Conservation (phyloP, 2,329 filamentous ascomycete species). For the Blastomyces percursus region DNA sequence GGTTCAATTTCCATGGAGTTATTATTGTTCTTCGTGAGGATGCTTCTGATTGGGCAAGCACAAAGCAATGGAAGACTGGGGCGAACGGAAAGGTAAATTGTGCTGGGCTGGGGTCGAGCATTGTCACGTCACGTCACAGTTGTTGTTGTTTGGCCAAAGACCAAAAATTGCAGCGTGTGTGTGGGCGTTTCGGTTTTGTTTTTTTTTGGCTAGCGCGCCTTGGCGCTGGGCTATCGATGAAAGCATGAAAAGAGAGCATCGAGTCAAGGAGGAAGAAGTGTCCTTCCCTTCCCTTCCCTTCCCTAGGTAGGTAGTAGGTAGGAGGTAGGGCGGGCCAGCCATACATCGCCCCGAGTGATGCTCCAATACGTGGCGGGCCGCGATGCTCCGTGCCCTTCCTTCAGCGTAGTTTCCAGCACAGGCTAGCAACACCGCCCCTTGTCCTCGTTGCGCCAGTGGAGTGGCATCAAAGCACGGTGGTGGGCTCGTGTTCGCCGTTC, state of each 20-base stretch:
- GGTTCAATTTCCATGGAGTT: no score
- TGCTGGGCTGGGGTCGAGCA: no score
- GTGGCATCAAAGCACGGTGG: not conserved
- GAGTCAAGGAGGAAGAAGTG: constrained; percentile 1
- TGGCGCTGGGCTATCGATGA: constrained; percentile 3
- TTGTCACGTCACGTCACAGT: not conserved
- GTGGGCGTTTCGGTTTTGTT: not conserved
- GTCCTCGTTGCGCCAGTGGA: not conserved
- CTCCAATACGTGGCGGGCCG: constrained; percentile 3
- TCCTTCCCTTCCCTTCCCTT: no score
- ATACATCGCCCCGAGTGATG: not conserved
- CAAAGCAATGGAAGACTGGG: no score
- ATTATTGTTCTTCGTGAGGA: no score
- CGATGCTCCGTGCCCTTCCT: not conserved
- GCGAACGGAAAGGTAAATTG: no score
- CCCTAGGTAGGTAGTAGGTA: no score
- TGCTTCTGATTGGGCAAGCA: no score
- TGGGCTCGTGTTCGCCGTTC: not conserved
- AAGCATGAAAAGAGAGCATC: not conserved
- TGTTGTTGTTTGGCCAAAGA: not conserved
- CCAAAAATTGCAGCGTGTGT: not conserved
- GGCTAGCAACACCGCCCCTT: constrained; percentile 4
- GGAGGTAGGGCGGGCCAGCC: not conserved
- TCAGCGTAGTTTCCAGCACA: constrained; percentile 7
- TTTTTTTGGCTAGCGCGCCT: not conserved